phyloP scores from a whole-genome alignment of 1,139 yeast species.

The Meyerozyma athensensis region DNA sequence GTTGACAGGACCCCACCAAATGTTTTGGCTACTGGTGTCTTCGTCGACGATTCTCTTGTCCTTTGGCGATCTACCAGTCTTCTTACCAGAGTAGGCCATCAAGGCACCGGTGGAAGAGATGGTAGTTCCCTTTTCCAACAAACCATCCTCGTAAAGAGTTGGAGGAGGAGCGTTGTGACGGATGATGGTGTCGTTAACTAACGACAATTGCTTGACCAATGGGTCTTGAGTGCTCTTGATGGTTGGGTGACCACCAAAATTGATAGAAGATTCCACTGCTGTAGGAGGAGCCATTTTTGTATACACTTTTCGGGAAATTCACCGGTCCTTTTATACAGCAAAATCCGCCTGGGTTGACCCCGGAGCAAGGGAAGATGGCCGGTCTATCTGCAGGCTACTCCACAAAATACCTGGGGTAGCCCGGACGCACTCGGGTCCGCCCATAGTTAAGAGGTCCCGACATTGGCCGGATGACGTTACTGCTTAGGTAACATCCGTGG shows the following conservation, averaged over 20 bases:
- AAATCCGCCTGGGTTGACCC: not conserved
- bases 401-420: not conserved
- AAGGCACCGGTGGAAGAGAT: slow-evolving; percentile 92
- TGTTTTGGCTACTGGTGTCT: slow-evolving; percentile 71
- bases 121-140: slow-evolving; percentile 85
- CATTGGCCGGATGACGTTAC: not conserved
- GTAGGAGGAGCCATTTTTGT: slow-evolving; percentile 43
- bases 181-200: slow-evolving; percentile 46
- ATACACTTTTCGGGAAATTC: not conserved
- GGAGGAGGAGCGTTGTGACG: slow-evolving; percentile 95
- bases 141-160: slow-evolving; percentile 89
- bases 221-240: slow-evolving; percentile 42
- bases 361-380: not conserved
- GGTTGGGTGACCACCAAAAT: slow-evolving; percentile 41
- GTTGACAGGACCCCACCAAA: slow-evolving; percentile 99
- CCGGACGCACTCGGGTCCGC: not conserved
- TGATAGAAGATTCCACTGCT: slow-evolving; percentile 44
- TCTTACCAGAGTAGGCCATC: slow-evolving; percentile 91
- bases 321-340: slow-evolving; percentile 1
- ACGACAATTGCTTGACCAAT: slow-evolving; percentile 38
- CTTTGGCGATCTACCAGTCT: slow-evolving; percentile 98
- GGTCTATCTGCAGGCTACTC: not conserved
- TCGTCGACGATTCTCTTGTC: slow-evolving; percentile 98
- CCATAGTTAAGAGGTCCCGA: not conserved
- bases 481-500: slow-evolving; percentile 2